Conservation (phyloP, 192 early-diverging fungal species). For the Podila minutissima region DNA sequence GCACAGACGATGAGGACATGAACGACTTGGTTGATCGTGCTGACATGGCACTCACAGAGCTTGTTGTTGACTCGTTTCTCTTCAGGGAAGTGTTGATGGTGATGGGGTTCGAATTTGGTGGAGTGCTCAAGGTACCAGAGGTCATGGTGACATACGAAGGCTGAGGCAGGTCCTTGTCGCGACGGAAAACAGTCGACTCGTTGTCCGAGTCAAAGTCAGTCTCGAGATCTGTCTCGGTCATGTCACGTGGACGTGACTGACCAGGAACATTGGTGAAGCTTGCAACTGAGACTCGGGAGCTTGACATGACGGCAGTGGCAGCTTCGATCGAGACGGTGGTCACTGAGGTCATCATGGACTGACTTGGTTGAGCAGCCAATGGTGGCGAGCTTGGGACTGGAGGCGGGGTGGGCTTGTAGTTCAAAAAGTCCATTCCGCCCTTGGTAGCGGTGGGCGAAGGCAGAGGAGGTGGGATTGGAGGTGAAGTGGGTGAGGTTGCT, state of each 20-base stretch:
- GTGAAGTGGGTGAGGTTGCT: conserved; percentile 6
- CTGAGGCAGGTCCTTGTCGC: background rate
- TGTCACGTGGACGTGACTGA: background rate
- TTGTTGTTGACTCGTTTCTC: conserved; percentile 30
- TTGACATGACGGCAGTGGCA: conserved; percentile 26
- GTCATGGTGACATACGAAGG: conserved; percentile 32
- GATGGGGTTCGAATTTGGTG: background rate
- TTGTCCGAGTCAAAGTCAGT: conserved; percentile 31
- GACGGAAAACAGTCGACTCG: conserved; percentile 16
- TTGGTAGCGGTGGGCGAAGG: conserved; percentile 2
- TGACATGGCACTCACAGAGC: conserved; percentile 18
- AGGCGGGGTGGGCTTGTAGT: conserved; percentile 25
- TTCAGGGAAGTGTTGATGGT: conserved; percentile 13
- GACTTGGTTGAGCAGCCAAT: background rate
- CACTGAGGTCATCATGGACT: conserved; percentile 29
- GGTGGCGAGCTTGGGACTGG: conserved; percentile 33
- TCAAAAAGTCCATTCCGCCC: background rate
- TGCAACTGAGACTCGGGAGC: conserved; percentile 36
- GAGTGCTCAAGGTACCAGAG: background rate
- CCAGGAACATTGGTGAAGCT: conserved; percentile 48
- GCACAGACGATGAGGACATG: conserved; percentile 16
- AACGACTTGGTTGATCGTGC: conserved; percentile 23
- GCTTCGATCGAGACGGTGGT: conserved; percentile 45
- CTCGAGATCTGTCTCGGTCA: conserved; percentile 15
- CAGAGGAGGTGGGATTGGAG: conserved; percentile 17